These are phyloP conservation scores for Microbotryomycetes sp. DNA, from an alignment of 1,284 basidiomycete species.

Conservation along the genomic window DNA sequence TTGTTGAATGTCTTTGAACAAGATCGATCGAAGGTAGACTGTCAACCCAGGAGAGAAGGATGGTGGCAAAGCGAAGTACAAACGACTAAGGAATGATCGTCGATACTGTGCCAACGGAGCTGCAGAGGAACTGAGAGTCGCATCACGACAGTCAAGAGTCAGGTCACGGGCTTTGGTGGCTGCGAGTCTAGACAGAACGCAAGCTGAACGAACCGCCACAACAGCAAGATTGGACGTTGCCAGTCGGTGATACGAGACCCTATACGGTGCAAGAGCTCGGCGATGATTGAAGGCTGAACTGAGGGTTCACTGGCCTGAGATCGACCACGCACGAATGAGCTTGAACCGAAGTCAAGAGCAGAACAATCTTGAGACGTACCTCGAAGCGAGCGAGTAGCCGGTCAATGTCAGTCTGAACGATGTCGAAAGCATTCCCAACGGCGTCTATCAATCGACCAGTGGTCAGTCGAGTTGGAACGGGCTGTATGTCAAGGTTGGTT, in stretches of 20 bases:
- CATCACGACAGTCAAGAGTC: no score
- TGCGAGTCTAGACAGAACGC: not conserved
- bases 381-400: conserved; percentile 12
- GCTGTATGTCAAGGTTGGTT: conserved; percentile 46
- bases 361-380: no score
- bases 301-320: not conserved
- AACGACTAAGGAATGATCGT: conserved; percentile 56
- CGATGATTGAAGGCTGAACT: not conserved
- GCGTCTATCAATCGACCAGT: not conserved
- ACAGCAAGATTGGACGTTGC: conserved; percentile 23
- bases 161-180: not conserved
- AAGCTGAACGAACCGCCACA: conserved; percentile 15
- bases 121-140: not conserved
- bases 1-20: conserved; percentile 22
- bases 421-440: conserved; percentile 3
- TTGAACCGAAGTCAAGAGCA: not conserved
- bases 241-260: conserved; percentile 21
- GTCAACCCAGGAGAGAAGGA: conserved; percentile 57
- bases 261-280: conserved; percentile 22
- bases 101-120: conserved; percentile 16
- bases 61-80: conserved; percentile 61
- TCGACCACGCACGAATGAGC: no score
- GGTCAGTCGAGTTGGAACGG: not conserved
- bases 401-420: conserved; percentile 11
- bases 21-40: conserved; percentile 41